phyloP scores from a whole-genome alignment of 306 rosid species.

The Sophora flavescens region DNA sequence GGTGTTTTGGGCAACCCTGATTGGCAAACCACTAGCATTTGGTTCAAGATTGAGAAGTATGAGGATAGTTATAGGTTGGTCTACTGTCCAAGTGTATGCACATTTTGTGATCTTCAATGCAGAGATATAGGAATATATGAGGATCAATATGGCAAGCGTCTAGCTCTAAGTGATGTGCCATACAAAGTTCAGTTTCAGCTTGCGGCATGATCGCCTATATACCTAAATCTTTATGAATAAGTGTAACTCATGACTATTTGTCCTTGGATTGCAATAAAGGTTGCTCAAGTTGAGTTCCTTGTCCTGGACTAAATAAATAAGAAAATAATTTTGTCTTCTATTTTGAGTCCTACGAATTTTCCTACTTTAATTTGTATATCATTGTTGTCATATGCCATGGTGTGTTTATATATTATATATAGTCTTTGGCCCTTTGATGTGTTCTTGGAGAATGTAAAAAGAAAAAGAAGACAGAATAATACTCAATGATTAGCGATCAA shows the following conservation, averaged over 20 bases:
- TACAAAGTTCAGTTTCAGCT: conserved; percentile 31
- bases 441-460: no score
- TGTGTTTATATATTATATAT: no score
- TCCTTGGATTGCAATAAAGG: background rate
- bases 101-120: conserved; percentile 51
- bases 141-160: conserved; percentile 37
- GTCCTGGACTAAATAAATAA: background rate
- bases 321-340: background rate
- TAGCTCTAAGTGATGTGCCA: conserved; percentile 17
- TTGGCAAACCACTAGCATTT: conserved; percentile 40
- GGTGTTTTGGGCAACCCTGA: conserved; percentile 51
- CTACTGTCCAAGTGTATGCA: conserved; percentile 69
- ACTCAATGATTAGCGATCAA: no score
- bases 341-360: background rate
- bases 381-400: no score
- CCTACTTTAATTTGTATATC: no score
- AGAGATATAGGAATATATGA: conserved; percentile 47
- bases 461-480: no score
- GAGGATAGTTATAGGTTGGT: conserved; percentile 51
- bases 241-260: background rate
- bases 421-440: no score
- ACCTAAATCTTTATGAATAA: background rate
- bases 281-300: background rate
- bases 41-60: conserved; percentile 63
- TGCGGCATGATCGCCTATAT: background rate